These are phyloP conservation scores for Solidago caesia DNA, from an alignment of 129 eudicot species.

Conservation along the genomic window DNA sequence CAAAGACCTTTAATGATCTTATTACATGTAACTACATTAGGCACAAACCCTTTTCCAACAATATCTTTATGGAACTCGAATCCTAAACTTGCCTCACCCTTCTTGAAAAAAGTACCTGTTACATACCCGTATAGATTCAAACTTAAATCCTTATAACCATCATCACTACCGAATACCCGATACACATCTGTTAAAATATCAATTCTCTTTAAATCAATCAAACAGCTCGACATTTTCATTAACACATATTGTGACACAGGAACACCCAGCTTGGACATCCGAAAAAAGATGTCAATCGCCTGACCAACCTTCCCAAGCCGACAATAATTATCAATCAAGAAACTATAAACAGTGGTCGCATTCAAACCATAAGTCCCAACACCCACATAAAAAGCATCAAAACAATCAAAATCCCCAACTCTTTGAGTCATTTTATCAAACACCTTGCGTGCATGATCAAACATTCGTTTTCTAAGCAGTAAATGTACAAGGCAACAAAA, in stretches of 20 bases:
- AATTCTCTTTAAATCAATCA: conserved; percentile 39
- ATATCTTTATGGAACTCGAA: conserved; percentile 45
- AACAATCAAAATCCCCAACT: conserved; percentile 50
- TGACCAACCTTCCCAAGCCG: conserved; percentile 48
- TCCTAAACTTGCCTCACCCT: conserved; percentile 42
- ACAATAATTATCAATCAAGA: conserved; percentile 56
- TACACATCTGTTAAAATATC: conserved; percentile 35
- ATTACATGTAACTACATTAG: conserved; percentile 56
- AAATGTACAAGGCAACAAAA: conserved; percentile 46
- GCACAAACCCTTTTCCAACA: conserved; percentile 31
- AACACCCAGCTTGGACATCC: conserved; percentile 33
- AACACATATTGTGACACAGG: conserved; percentile 51
- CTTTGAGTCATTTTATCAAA: conserved; percentile 50
- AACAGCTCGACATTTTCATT: conserved; percentile 42
- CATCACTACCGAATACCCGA: conserved; percentile 22
- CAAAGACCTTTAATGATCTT: conserved; percentile 53
- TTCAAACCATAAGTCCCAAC: conserved; percentile 42
- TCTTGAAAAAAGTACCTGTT: conserved; percentile 48
- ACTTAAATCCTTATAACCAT: conserved; percentile 13
- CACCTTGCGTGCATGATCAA: conserved; percentile 55
- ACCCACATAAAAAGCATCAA: conserved; percentile 41
- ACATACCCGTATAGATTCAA: conserved; percentile 51
- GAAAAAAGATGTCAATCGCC: conserved; percentile 42
- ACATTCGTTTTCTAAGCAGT: conserved; percentile 51
- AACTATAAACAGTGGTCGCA: conserved; percentile 50